A percentile compares a stretch with the other conserved stretches of the same genome.
phyloP scores from a whole-genome alignment of 805 yeast species.

The Yarrowia keelungensis region DNA sequence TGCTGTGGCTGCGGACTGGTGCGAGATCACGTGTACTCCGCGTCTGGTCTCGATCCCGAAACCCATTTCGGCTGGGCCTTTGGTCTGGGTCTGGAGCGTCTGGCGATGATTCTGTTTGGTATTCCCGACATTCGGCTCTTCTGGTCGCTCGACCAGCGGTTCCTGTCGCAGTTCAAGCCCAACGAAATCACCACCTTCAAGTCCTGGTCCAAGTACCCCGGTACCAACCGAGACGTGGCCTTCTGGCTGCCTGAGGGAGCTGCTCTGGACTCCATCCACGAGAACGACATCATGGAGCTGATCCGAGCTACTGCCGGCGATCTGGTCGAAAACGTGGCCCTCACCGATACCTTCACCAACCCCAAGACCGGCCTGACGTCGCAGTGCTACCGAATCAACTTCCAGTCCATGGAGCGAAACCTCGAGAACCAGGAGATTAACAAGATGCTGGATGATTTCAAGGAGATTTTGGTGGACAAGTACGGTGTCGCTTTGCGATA shows the following conservation, averaged over 20 bases:
- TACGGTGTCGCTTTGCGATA: constrained; percentile 54
- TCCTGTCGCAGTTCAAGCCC: constrained; percentile 70
- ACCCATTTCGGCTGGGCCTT: constrained; percentile 88
- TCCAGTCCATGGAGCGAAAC: constrained; percentile 95
- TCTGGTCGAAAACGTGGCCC: constrained; percentile 81
- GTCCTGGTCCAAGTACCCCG: constrained; percentile 92
- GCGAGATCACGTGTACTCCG: constrained; percentile 73
- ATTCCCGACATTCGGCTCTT: constrained; percentile 93
- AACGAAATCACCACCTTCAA: constrained; percentile 74
- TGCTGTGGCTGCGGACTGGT: constrained; percentile 96
- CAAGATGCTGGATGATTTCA: constrained; percentile 68
- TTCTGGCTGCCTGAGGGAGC: constrained; percentile 75
- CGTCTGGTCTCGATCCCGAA: constrained; percentile 67
- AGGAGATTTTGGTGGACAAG: constrained; percentile 58
- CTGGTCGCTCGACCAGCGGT: constrained; percentile 87
- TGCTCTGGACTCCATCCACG: constrained; percentile 58
- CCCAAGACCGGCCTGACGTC: constrained; percentile 80
- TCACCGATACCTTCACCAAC: constrained; percentile 82
- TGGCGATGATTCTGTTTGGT: constrained; percentile 94
- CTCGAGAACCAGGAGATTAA: constrained; percentile 87
- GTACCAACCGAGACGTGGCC: constrained; percentile 83
- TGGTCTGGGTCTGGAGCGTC: constrained; percentile 92
- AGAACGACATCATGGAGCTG: constrained; percentile 92
- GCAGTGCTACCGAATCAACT: constrained; percentile 87
- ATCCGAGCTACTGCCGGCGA: constrained; percentile 84